Evolutionary conservation across 2,329 filamentous ascomycete species (phyloP).

Genomic region (Lachnellula occidentalis): DNA sequence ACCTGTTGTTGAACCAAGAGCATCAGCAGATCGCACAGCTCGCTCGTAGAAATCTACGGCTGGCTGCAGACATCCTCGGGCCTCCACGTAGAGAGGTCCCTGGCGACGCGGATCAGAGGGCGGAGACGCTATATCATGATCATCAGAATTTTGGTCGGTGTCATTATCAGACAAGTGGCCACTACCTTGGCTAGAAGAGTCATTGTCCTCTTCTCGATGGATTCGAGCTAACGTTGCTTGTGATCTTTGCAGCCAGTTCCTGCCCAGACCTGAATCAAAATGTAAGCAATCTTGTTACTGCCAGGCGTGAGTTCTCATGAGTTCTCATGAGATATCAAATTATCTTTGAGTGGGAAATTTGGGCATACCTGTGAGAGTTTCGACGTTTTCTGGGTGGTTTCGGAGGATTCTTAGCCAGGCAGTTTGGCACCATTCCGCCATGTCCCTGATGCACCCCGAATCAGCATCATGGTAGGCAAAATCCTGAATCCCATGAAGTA

Average conservation of each 20-base stretch:
- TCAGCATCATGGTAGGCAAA: conserved; percentile 46
- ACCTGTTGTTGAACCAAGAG: conserved; percentile 35
- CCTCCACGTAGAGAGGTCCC: conserved; percentile 44
- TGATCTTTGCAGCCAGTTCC: conserved; percentile 46
- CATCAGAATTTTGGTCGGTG: conserved; percentile 26
- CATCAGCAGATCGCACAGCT: conserved; percentile 39
- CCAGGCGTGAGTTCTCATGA: not conserved
- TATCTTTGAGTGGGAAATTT: not conserved
- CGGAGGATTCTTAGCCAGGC: conserved; percentile 42
- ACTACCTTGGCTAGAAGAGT: conserved; percentile 24
- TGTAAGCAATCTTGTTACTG: not conserved
- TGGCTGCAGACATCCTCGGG: conserved; percentile 44
- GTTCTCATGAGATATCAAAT: not conserved
- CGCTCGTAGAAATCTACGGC: conserved; percentile 45
- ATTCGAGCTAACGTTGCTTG: conserved; percentile 44
- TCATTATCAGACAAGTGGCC: not conserved
- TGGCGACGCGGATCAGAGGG: conserved; percentile 29
- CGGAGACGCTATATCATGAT: conserved; percentile 25
- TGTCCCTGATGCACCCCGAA: conserved; percentile 38
- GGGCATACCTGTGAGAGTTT: conserved; percentile 37
- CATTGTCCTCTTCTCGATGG: conserved; percentile 37
- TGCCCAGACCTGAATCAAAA: conserved; percentile 39
- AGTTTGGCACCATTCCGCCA: conserved; percentile 44
- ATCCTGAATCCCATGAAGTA: conserved; percentile 41
- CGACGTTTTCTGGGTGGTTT: conserved; percentile 38